phyloP scores from a whole-genome alignment of 2,329 filamentous ascomycete species.

The Scedosporium boydii region DNA sequence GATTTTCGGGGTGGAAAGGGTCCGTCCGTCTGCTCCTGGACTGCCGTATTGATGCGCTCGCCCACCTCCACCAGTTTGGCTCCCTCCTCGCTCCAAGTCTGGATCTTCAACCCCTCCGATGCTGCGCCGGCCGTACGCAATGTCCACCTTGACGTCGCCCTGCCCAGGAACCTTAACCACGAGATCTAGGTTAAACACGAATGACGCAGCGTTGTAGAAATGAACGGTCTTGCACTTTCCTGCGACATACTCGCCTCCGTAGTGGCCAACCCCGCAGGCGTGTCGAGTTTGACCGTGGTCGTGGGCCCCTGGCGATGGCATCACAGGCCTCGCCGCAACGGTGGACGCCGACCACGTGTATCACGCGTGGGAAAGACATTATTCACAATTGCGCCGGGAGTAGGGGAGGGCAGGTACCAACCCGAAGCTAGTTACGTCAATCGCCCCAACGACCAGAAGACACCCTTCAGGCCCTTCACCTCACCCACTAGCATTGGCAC shows the following conservation, averaged over 20 bases:
- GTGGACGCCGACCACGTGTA: slow-evolving; percentile 17
- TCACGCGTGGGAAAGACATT: slow-evolving; percentile 8
- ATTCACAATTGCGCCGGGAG: no score
- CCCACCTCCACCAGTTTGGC: slow-evolving; percentile 29
- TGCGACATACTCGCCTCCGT: no score
- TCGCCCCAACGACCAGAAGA: slow-evolving; percentile 14
- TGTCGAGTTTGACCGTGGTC: no score
- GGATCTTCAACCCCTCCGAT: slow-evolving; percentile 24
- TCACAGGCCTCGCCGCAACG: slow-evolving; percentile 28
- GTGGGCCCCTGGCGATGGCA: slow-evolving; percentile 27
- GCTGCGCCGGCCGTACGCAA: slow-evolving; percentile 32
- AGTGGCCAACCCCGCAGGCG: no score
- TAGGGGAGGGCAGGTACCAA: slow-evolving; percentile 10
- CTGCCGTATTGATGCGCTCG: slow-evolving; percentile 29
- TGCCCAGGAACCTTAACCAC: slow-evolving; percentile 29
- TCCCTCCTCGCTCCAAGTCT: slow-evolving; percentile 20
- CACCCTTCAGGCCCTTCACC: slow-evolving; percentile 16
- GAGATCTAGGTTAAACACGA: slow-evolving; percentile 28
- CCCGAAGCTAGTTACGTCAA: slow-evolving; percentile 12
- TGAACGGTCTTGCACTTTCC: slow-evolving; percentile 33
- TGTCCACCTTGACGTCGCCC: slow-evolving; percentile 28
- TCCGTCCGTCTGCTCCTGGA: slow-evolving; percentile 21
- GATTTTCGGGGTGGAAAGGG: slow-evolving; percentile 33
- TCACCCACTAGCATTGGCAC: slow-evolving; percentile 12
- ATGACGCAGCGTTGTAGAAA: slow-evolving; percentile 35